A percentile compares a stretch with the other conserved stretches of the same genome.
Conservation (phyloP, 495 filamentous ascomycete species). For the Platismatia glauca region DNA sequence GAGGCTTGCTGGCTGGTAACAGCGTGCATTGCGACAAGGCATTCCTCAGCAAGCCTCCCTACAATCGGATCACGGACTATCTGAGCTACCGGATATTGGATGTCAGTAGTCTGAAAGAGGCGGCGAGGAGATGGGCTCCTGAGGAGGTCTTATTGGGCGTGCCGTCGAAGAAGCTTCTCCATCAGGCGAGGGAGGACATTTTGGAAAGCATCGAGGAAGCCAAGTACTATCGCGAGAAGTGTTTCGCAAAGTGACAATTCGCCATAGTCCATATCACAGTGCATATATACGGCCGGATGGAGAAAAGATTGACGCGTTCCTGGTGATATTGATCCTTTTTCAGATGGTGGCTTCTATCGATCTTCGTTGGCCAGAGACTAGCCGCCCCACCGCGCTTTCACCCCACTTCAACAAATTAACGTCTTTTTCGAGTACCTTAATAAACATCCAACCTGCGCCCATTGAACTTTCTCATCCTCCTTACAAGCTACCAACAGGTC, state of each 20-base stretch:
- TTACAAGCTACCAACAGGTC: not conserved
- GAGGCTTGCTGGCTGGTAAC: conserved; percentile 78
- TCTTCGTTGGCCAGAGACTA: not conserved
- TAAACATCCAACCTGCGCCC: not conserved
- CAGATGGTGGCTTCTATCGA: conserved; percentile 1
- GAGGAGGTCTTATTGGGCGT: conserved; percentile 46
- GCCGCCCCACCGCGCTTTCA: conserved; percentile 5
- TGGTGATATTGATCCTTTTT: not conserved
- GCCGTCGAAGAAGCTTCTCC: conserved; percentile 64
- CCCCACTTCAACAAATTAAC: not conserved
- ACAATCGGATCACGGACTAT: conserved; percentile 59
- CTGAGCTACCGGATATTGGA: conserved; percentile 87
- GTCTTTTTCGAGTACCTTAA: not conserved
- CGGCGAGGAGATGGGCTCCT: conserved; percentile 69
- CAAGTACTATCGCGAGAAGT: conserved; percentile 59
- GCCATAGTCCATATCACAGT: too few species aligned
- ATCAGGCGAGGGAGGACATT: conserved; percentile 84
- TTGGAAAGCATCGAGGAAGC: conserved; percentile 92
- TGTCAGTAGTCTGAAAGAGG: conserved; percentile 86
- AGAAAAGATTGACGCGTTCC: not conserved
- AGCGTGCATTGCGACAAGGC: conserved; percentile 82
- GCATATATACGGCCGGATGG: not conserved
- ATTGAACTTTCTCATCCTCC: not conserved
- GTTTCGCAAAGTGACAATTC: conserved; percentile 37
- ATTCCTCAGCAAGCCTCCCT: conserved; percentile 69